A percentile compares a stretch with the other conserved stretches of the same genome.
Conservation (phyloP, 257 asterid species). For the Fraxinus anomala region DNA sequence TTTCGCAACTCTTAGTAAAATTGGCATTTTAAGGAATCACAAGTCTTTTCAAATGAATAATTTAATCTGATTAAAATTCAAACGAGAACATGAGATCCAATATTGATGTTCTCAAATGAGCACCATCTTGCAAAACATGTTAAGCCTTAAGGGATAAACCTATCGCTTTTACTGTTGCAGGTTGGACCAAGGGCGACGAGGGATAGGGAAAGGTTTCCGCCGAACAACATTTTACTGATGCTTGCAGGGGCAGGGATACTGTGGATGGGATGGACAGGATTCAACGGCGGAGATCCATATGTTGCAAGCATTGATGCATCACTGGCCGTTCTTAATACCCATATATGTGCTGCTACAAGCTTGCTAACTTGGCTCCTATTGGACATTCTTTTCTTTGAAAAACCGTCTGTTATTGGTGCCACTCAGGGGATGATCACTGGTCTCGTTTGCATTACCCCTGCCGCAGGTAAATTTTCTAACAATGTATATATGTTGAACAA, state of each 20-base stretch:
- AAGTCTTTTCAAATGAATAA: too few relatives aligned
- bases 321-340: constrained; percentile 72
- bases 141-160: too few relatives aligned
- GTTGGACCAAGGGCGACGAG: constrained; percentile 65
- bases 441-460: constrained; percentile 82
- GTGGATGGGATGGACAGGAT: constrained; percentile 95
- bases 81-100: too few relatives aligned
- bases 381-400: constrained; percentile 66
- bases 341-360: constrained; percentile 71
- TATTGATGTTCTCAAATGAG: too few relatives aligned
- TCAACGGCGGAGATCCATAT: constrained; percentile 84
- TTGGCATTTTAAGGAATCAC: too few relatives aligned
- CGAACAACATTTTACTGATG: constrained; percentile 68
- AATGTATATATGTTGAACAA: too few relatives aligned
- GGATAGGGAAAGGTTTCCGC: constrained; percentile 73
- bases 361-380: constrained; percentile 70
- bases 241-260: constrained; percentile 74
- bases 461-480: constrained; percentile 52
- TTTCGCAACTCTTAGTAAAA: too few relatives aligned
- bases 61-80: too few relatives aligned
- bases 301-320: constrained; percentile 69
- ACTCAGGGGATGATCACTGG: constrained; percentile 90
- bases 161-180: constrained; percentile 27
- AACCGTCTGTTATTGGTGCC: constrained; percentile 85
- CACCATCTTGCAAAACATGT: too few relatives aligned